These are phyloP conservation scores for Suillus spraguei DNA, from an alignment of 768 basidiomycete genomes.

Conservation along the genomic window DNA sequence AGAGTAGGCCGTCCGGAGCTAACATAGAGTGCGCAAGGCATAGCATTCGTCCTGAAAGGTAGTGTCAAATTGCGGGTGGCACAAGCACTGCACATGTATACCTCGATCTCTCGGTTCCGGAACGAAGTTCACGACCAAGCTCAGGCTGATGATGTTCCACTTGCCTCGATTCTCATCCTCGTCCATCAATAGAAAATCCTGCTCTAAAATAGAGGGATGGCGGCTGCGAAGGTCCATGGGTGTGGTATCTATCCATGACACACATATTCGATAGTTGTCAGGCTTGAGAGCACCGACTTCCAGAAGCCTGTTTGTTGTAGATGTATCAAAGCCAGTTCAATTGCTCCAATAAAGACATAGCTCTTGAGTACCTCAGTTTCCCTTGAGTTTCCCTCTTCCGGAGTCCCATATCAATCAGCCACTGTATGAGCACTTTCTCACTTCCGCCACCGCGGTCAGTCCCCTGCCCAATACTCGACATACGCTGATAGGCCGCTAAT, in stretches of 20 bases:
- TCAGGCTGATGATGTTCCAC: slow-evolving; percentile 86
- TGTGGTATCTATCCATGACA: slow-evolving; percentile 69
- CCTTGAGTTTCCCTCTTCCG: slow-evolving; percentile 25
- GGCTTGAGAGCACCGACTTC: slow-evolving; percentile 89
- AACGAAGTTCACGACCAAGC: slow-evolving; percentile 90
- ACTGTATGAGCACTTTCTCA: slow-evolving; percentile 75
- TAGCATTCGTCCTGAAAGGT: slow-evolving; percentile 68
- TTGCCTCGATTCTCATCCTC: slow-evolving; percentile 45
- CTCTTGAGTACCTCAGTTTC: slow-evolving; percentile 34
- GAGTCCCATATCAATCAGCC: slow-evolving; percentile 63
- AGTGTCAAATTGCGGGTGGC: slow-evolving; percentile 9
- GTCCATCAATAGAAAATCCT: slow-evolving; percentile 80
- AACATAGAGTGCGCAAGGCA: slow-evolving; percentile 60
- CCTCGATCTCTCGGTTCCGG: slow-evolving; percentile 77
- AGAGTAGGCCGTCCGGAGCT: slow-evolving; percentile 56
- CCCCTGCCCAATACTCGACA: slow-evolving; percentile 82
- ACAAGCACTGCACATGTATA: slow-evolving; percentile 26
- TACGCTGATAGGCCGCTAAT: slow-evolving; percentile 76
- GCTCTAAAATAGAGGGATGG: slow-evolving; percentile 80
- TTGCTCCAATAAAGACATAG: slow-evolving; percentile 13
- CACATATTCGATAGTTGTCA: slow-evolving; percentile 72
- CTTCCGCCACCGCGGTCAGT: slow-evolving; percentile 86
- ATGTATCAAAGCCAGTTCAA: neutral
- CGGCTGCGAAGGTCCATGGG: slow-evolving; percentile 86
- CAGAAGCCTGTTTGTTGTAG: slow-evolving; percentile 57